A percentile compares a stretch with the other conserved stretches of the same genome.
Conservation (phyloP, 2,329 filamentous ascomycete genomes). For the Hymenoscyphus infarciens region DNA sequence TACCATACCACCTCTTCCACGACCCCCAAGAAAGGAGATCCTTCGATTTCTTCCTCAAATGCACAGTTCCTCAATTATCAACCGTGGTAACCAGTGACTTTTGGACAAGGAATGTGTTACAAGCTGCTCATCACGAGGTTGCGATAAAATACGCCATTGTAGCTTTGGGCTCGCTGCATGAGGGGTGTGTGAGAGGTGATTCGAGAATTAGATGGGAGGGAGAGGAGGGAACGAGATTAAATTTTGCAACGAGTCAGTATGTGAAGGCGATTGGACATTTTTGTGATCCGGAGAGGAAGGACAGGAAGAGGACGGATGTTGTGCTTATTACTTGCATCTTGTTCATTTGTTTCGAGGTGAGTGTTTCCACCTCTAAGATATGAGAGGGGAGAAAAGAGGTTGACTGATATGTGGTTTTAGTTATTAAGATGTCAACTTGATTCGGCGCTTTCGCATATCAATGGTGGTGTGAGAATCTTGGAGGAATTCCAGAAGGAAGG, state of each 20-base stretch:
- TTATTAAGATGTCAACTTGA: slow-evolving; percentile 18
- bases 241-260: slow-evolving; percentile 22
- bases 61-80: slow-evolving; percentile 26
- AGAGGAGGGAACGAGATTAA: background rate
- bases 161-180: slow-evolving; percentile 23
- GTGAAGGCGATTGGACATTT: slow-evolving; percentile 18
- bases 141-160: slow-evolving; percentile 24
- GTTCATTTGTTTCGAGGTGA: slow-evolving; percentile 27
- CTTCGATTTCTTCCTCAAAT: slow-evolving; percentile 25
- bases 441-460: slow-evolving; percentile 21
- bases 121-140: slow-evolving; percentile 50
- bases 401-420: slow-evolving; percentile 6
- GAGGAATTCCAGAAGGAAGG: slow-evolving; percentile 15
- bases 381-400: too few species aligned
- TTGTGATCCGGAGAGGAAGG: slow-evolving; percentile 20
- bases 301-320: slow-evolving; percentile 17
- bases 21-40: slow-evolving; percentile 6
- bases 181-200: slow-evolving; percentile 15
- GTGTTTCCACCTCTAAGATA: background rate
- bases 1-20: slow-evolving; percentile 20
- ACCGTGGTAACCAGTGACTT: slow-evolving; percentile 54
- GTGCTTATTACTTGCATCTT: slow-evolving; percentile 22
- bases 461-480: slow-evolving; percentile 20
- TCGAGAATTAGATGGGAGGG: background rate
- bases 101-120: slow-evolving; percentile 57